phyloP scores from a whole-genome alignment of 1,139 yeast species.

The Candida tropicalis region DNA sequence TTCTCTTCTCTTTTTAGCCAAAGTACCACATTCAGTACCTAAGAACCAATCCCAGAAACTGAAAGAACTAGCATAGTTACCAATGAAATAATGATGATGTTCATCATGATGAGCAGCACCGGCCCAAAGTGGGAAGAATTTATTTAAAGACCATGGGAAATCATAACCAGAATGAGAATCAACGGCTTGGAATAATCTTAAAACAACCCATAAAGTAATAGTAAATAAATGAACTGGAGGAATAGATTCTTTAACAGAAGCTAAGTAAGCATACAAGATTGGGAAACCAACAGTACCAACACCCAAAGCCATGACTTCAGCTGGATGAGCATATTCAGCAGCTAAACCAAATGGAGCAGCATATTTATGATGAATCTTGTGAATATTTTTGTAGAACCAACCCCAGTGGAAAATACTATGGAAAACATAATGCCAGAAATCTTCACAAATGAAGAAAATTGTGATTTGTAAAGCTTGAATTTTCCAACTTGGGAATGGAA shows the following conservation, averaged over 20 bases:
- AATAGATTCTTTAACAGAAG: constrained; percentile 41
- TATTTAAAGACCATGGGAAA: constrained; percentile 93
- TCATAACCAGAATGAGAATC: constrained; percentile 98
- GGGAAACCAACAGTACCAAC: constrained; percentile 96
- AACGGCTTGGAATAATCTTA: constrained; percentile 89
- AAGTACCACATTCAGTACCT: constrained; percentile 81
- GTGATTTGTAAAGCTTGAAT: constrained; percentile 66
- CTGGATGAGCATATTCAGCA: constrained; percentile 96
- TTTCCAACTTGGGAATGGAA: constrained; percentile 75
- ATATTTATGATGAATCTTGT: constrained; percentile 94
- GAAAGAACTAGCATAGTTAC: constrained; percentile 91
- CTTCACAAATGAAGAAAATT: constrained; percentile 81
- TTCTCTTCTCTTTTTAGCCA: constrained; percentile 66
- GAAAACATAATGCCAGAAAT: constrained; percentile 95
- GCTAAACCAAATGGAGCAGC: constrained; percentile 97
- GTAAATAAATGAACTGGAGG: constrained; percentile 72
- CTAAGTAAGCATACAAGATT: constrained; percentile 51
- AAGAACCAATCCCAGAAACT: constrained; percentile 90
- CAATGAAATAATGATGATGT: constrained; percentile 91
- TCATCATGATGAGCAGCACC: constrained; percentile 98
- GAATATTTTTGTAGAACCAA: constrained; percentile 83
- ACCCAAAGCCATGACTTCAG: constrained; percentile 87
- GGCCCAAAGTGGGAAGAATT: constrained; percentile 93
- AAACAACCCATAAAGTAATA: constrained; percentile 81
- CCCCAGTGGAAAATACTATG: constrained; percentile 89